Evolutionary conservation across 202 grass and related monocot genomes (phyloP), one percentile per base, ranked within the genome.

Genomic region (Brachypodium distachyon): DNA sequence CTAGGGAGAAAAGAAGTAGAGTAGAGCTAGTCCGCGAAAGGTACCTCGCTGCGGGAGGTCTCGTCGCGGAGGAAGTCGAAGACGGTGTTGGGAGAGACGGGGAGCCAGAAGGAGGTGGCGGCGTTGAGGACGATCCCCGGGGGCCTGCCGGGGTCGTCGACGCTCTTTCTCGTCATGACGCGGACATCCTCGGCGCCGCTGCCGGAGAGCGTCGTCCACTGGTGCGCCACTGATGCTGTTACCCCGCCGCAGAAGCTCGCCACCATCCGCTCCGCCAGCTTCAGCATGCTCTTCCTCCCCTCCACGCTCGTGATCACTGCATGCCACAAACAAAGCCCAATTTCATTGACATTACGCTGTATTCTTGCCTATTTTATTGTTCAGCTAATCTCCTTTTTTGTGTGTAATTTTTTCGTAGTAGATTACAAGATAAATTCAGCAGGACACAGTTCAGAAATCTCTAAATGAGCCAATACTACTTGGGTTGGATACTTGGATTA

Each of bases 121-220:
- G 93, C 93, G 21, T 97, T 97, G 55, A 97, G 93, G 23, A 97
- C 87, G 37, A 97, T 97, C 27, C 93, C 93, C 1, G 93, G 90
- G 0, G 90, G 89, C 68, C 90, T 81, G 6, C 93, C 93, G 0
- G 93, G 93, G 66, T 92, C 93, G 11, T 97, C 93, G 9, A 92
- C 72, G 12, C 93, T 92, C 82, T 92, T 92, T 75, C 93, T 86
- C n/a, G 93, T 97, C 93, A 90, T 92, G 7, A 92, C 93, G 17
- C 90, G 80, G 14, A 97, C 90, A 38, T 97, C 93, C 54, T 92
- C 90, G 0, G 90, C 90, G 7, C 93, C 90, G 8, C 93, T 97
- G 6, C 90, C 90, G 1, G 93, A 97, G 26, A 97, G 40, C 7
- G 93, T 93, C 3, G 93, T 97, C 93, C 93, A 97, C 39, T 97